Conservation (phyloP, 176 grass and related monocot genomes). For the Saccharum spontaneum region DNA sequence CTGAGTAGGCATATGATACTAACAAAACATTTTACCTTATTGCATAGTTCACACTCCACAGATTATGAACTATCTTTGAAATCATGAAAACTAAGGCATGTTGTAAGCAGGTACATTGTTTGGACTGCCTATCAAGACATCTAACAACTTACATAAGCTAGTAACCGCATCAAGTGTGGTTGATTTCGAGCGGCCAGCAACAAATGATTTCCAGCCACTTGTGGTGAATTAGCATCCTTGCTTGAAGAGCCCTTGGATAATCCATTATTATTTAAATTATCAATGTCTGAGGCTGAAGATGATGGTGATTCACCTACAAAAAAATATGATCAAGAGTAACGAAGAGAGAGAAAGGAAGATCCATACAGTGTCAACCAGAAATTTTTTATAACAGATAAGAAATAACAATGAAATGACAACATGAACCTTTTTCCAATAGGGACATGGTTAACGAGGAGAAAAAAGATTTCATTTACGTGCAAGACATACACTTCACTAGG, state of each 20-base stretch:
- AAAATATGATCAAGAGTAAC: constrained; percentile 21
- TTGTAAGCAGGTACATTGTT: constrained; percentile 9
- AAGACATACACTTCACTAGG: too few relatives aligned
- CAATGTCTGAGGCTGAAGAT: constrained; percentile 97
- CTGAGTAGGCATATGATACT: constrained; percentile 4
- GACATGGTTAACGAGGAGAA: too few relatives aligned
- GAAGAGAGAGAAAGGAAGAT: not conserved
- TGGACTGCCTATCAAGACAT: not conserved
- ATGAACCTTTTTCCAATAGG: too few relatives aligned
- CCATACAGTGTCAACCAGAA: not conserved
- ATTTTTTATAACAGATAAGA: constrained; percentile 5
- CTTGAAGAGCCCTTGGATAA: constrained; percentile 63
- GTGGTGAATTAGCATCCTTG: constrained; percentile 93
- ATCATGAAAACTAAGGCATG: constrained; percentile 16
- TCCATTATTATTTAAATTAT: constrained; percentile 90
- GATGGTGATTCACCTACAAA: constrained; percentile 93
- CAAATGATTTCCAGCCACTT: constrained; percentile 71
- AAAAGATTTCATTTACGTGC: too few relatives aligned
- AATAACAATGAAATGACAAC: not conserved
- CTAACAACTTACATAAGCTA: constrained; percentile 81
- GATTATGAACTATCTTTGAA: constrained; percentile 4
- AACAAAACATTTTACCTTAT: constrained; percentile 4
- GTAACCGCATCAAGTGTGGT: constrained; percentile 72
- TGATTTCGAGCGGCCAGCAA: constrained; percentile 74
- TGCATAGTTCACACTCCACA: not conserved